phyloP scores from a whole-genome alignment of 2,329 filamentous ascomycete genomes.

The Colletotrichum caudatum region DNA sequence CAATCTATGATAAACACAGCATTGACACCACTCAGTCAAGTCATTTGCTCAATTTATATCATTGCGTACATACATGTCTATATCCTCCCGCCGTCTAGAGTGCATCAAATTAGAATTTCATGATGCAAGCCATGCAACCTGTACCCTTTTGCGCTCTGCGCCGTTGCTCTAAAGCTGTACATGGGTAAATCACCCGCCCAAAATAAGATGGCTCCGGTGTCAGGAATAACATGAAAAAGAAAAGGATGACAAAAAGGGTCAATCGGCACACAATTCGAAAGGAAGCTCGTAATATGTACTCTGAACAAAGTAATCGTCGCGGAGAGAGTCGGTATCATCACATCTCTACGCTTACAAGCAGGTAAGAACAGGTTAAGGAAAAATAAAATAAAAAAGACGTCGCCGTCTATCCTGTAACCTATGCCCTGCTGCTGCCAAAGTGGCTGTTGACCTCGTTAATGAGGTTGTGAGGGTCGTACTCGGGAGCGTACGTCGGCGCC shows the following conservation, averaged over 20 bases:
- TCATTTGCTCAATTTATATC: slow-evolving; percentile 15
- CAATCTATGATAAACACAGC: neutral
- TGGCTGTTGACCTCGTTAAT: slow-evolving; percentile 62
- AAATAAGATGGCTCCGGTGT: slow-evolving; percentile 14
- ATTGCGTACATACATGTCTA: slow-evolving; percentile 57
- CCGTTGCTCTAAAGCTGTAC: slow-evolving; percentile 54
- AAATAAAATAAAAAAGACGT: neutral
- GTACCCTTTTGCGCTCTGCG: slow-evolving; percentile 52
- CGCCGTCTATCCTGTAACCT: slow-evolving; percentile 15
- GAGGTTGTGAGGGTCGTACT: slow-evolving; percentile 65
- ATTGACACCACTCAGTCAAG: too few relatives aligned
- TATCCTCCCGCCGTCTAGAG: slow-evolving; percentile 56
- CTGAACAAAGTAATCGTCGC: slow-evolving; percentile 36
- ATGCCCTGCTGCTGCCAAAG: slow-evolving; percentile 55
- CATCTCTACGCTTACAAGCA: slow-evolving; percentile 33
- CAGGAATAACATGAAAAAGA: slow-evolving; percentile 20
- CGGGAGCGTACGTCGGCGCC: slow-evolving; percentile 69
- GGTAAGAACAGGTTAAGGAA: slow-evolving; percentile 15
- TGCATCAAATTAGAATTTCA: slow-evolving; percentile 56
- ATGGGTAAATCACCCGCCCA: slow-evolving; percentile 38
- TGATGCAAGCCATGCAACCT: slow-evolving; percentile 52
- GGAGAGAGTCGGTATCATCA: slow-evolving; percentile 34
- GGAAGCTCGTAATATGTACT: slow-evolving; percentile 40
- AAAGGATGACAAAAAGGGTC: neutral
- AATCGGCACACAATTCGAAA: slow-evolving; percentile 22